Evolutionary conservation across 176 grass and related monocot genomes (phyloP).

Genomic region (Eleusine coracana): DNA sequence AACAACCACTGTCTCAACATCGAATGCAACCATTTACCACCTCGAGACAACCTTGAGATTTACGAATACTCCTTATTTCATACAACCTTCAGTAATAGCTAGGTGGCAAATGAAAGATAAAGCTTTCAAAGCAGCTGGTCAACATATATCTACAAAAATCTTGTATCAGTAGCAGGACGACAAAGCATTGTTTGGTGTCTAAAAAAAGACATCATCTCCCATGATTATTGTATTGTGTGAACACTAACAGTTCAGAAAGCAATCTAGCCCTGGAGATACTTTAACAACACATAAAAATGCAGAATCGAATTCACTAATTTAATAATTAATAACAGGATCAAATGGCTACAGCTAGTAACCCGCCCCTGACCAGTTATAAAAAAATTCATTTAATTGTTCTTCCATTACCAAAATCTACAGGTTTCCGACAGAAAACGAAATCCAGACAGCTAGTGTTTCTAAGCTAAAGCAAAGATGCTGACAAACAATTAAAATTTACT

Average conservation of each 20-base stretch:
- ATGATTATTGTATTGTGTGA: neutral
- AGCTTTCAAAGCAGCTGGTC: neutral
- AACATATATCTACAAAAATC: neutral
- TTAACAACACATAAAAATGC: neutral
- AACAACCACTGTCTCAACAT: neutral
- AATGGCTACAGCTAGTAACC: neutral
- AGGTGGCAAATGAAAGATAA: conserved; percentile 11
- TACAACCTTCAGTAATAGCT: neutral
- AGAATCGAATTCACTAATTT: neutral
- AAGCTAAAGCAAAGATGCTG: neutral
- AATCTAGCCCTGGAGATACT: neutral
- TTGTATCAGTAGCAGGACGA: neutral
- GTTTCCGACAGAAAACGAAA: neutral
- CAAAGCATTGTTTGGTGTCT: neutral
- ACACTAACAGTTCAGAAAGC: neutral
- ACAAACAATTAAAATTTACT: neutral
- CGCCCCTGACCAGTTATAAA: neutral
- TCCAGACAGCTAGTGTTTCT: neutral
- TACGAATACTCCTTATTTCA: neutral
- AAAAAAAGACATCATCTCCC: neutral
- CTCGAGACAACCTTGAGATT: neutral
- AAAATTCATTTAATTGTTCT: neutral
- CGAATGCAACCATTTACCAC: neutral
- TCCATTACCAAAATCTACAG: neutral
- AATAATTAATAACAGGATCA: neutral